Evolutionary conservation across 148 eudicot species (phyloP), one percentile per base, ranked within the genome.

Genomic region (Rhododendron simsii): DNA sequence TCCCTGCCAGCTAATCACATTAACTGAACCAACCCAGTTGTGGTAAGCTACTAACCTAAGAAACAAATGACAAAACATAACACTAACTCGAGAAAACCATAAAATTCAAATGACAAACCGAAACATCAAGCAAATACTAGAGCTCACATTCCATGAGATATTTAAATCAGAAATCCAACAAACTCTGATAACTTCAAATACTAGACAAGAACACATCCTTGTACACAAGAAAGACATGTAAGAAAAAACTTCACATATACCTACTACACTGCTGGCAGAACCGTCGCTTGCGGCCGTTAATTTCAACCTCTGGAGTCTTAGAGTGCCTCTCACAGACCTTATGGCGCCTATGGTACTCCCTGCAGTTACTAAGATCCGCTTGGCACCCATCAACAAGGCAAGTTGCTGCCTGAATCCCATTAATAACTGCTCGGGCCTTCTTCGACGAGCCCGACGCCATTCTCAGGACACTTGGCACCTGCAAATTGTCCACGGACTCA

Each of bases 221-320:
- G 8, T 15, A 30, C 76, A 71, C 20, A 71, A 23, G 53, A 59
- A 39, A 39, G 9, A 67, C 57, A 28, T 67, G n/a, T 47, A 57
- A 3, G 78, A 28, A 11, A 41, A 37, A n/a, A 28, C 26, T 51
- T n/a, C 8, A 44, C 2, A 53, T 48, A 81, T 44, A 94, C 96
- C 94, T 92, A 91, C 96, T 94, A 85, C 96, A 94, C 87, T 94
- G 96, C 90, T 94, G 96, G 82, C 94, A 94, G 84, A 94, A 94
- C 16, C 96, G 92, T 85, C 92, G 93, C 84, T 90, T 92, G 53
- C 83, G 85, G 53, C 96, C 93, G 2, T 89, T 86, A 76, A 94
- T 94, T 33, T 91, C 91, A 30, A 94, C 96, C 85, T 84, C 89
- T 4, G 94, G 89, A 28, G 93, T 89, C 89, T 94, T 94, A 44